phyloP scores from a whole-genome alignment of 768 basidiomycete genomes.

The Goffeauzyma gilvescens region DNA sequence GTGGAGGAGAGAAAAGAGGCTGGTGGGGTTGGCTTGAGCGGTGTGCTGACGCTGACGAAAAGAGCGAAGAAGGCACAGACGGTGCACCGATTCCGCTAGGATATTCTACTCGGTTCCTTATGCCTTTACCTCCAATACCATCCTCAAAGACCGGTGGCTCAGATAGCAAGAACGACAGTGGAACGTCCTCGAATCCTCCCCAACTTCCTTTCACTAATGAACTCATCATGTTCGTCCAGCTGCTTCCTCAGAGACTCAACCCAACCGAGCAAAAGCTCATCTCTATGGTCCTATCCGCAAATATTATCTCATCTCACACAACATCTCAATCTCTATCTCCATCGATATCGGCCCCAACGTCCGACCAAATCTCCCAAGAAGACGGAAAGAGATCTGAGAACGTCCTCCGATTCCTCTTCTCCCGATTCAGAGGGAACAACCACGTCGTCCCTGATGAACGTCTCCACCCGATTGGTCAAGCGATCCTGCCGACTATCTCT shows the following conservation, averaged over 20 bases:
- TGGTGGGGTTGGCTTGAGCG: too few relatives aligned
- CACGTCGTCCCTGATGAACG: slow-evolving; percentile 10
- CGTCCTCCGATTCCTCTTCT: slow-evolving; percentile 3
- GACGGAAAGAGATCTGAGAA: neutral
- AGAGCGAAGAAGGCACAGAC: too few relatives aligned
- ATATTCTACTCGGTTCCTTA: too few relatives aligned
- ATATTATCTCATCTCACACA: too few relatives aligned
- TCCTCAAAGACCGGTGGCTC: neutral
- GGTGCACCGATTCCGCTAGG: neutral
- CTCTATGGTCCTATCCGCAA: slow-evolving; percentile 3
- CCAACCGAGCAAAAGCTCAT: slow-evolving; percentile 2
- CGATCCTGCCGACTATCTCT: slow-evolving; percentile 10
- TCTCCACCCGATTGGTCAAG: slow-evolving; percentile 10
- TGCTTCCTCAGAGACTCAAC: slow-evolving; percentile 2
- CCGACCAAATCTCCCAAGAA: neutral
- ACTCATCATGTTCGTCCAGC: slow-evolving; percentile 5
- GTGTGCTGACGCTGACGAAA: too few relatives aligned
- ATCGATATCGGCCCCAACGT: too few relatives aligned
- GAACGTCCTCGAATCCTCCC: neutral
- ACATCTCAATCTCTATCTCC: too few relatives aligned
- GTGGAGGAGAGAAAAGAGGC: too few relatives aligned
- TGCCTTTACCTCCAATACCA: too few relatives aligned
- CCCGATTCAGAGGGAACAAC: slow-evolving; percentile 9
- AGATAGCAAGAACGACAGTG: neutral
- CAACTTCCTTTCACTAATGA: too few relatives aligned